Evolutionary conservation across 2,329 filamentous ascomycete species (phyloP), one percentile per base, ranked within the genome.

Genomic region (Claviceps monticola): DNA sequence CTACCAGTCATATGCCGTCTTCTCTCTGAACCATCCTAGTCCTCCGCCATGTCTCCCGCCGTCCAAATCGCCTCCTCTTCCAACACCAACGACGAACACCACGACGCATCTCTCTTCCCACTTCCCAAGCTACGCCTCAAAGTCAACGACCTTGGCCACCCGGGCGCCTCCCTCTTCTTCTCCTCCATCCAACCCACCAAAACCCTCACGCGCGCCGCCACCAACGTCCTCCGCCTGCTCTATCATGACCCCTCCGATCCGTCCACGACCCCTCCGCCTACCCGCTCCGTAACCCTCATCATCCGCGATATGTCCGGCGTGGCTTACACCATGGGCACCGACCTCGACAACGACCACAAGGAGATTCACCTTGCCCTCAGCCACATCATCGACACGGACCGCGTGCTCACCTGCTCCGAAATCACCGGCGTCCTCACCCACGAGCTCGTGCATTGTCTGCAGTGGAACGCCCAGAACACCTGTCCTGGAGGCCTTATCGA

Each of bases 381-480:
- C 46, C 95, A 96, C 71, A 81, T 95, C 58, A 61, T 70, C 44
- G 59, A 63, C 46, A 71, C 80, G 56, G 60, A 74, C 0, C 48
- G 65, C 0, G 58, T 68, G 11, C 74, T 75, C 48, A 68, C 69
- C 13, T 56, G 63, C 23, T 60, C 74, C 41, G 88, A 97, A 69
- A 80, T 96, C 54, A 70, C 79, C 17, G 93, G 93, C 42, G 89
- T 97, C 0, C 67, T 97, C 19, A 84, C 86, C 1, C 91, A 97
- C 64, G 91, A 97, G 68, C 83, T 96, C 55, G 91, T 97, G 14
- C 93, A 97, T 70, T 96, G 89, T 69, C 94, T 86, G 69, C 91
- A 97, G 67, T 85, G 87, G 68, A 83, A 88, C 59, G 84, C 74
- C 2, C 71, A 60, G 19, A 74, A 73, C 1, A 71, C 70, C 4